Base-by-base conservation (phyloP, 2,329 filamentous ascomycete genomes). In the Pseudodiploospora longispora region DNA sequence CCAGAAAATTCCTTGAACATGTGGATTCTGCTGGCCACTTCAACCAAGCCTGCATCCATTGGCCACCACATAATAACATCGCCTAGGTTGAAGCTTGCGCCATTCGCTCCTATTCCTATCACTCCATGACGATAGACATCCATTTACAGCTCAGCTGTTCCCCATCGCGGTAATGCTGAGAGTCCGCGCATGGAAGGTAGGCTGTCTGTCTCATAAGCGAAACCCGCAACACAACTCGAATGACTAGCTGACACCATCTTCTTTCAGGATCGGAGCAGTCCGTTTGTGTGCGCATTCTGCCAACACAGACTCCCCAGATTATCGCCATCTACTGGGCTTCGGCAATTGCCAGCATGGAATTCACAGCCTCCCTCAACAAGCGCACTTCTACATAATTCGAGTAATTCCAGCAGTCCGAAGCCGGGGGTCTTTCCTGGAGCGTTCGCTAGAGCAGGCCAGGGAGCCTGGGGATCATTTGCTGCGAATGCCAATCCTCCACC, bases 231-330 rank as follows among this genome's bases (percentile, higher is more conserved):
- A 19, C 36, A 33, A 10, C 12, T 39, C 36, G 30, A 42, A 35
- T 39, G 33, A 51, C 37, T 42, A 8, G 50, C 43, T 41, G 34
- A 43, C 42, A 43, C 43, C 36, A 38, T 42, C 35, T 6, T 44
- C 19, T 42, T 19, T 30, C 5, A 69, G 66, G 59, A 61, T 53
- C 63, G 58, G 48, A 55, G 58, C 52, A 59, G 61, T 55, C 57
- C 60, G 40, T 69, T 67, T 54, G 58, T 70, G 41, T 71, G 67
- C 62, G 57, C 62, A 40, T 55, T 60, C 52, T 70, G 67, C 54
- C 63, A 60, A 47, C 59, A 59, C 43, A 56, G 55, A 51, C 52
- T 58, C 42, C 51, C 53, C 41, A 43, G 35, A 37, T 42, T 36
- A 30, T 4, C 27, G 40, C 45, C 33, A 38, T 30, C 32, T 39